Evolutionary conservation across 2,329 filamentous ascomycete genomes (phyloP).

Genomic region (Harringtonia aguacate): DNA sequence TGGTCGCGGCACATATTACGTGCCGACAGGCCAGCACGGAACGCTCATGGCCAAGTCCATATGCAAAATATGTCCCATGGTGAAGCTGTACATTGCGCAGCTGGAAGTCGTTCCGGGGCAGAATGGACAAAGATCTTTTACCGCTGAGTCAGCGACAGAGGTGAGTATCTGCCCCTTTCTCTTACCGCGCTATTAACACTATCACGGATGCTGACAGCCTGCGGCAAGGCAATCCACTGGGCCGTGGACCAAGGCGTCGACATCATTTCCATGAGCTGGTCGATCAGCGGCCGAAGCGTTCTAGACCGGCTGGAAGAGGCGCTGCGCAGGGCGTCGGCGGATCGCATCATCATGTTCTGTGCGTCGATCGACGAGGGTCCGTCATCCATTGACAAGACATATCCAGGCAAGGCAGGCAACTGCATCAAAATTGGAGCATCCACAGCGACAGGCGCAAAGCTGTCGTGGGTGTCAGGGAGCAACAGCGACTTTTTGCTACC

Average conservation of each 20-base stretch:
- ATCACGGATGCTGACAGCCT: neutral
- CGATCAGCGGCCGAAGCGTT: neutral
- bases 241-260: slow-evolving; percentile 3
- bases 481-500: slow-evolving; percentile 6
- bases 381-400: slow-evolving; percentile 1
- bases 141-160: slow-evolving; percentile 3
- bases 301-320: neutral
- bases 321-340: neutral
- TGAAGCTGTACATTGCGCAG: slow-evolving; percentile 8
- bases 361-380: slow-evolving; percentile 5
- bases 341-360: slow-evolving; percentile 5
- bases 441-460: neutral
- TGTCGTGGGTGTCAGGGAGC: slow-evolving; percentile 6
- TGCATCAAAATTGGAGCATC: slow-evolving; percentile 6
- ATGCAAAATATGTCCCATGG: slow-evolving; percentile 2
- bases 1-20: slow-evolving; percentile 4
- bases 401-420: slow-evolving; percentile 1
- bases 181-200: neutral
- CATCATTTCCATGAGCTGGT: slow-evolving; percentile 9
- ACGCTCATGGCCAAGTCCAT: slow-evolving; percentile 6
- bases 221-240: neutral
- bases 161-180: neutral
- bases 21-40: slow-evolving; percentile 5
- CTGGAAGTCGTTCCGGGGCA: slow-evolving; percentile 3
- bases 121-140: slow-evolving; percentile 3